Base-by-base conservation (phyloP, 805 yeast species). In the Clavispora asparagi region DNA sequence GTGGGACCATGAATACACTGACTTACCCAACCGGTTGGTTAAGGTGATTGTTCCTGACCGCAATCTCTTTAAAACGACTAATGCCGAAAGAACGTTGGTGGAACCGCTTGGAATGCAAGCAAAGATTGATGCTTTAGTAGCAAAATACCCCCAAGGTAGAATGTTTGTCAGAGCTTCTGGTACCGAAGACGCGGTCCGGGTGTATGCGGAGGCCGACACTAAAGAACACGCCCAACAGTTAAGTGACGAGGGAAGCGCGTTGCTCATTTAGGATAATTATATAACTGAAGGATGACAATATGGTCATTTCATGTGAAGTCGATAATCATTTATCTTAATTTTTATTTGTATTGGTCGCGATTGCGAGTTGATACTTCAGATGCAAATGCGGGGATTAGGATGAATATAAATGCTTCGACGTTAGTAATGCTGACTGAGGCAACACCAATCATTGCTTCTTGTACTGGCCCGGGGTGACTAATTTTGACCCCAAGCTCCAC, bases 151-250 rank as follows among this genome's bases (percentile, higher is more conserved):
- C 0, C 59, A 66, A 14, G 97, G 92, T 1, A 78, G 99, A 59
- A 83, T 95, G 2, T 94, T 94, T 65, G 98, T 92, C 3, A 80
- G 99, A 56, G 98, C 99, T 9, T 85, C 95, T 49, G 99, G 99
- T 12, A 94, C 99, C 1, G 99, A 94, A 64, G 95, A 94, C 64
- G 98, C 97, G 0, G 97, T 94, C 1, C 79, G 99, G 56, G 88
- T 94, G 7, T 94, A 94, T 56, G 94, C 96, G 0, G 99, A 94
- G 65, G 96, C 97, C 0, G 73, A 70, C 2, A 76, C 69, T 16
- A 43, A 52, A 35, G 69, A 58, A 39, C 43, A 65, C 35, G 67
- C 66, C 7, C 66, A 58, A 38, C 53, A 50, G 28, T 63, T 72
- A 42, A 58, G 67, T 4, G 41, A 48, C 42, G 49, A 53, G 38